These are phyloP conservation scores for Silybum marianum DNA, from an alignment of 129 eudicot genomes.

Conservation along the genomic window DNA sequence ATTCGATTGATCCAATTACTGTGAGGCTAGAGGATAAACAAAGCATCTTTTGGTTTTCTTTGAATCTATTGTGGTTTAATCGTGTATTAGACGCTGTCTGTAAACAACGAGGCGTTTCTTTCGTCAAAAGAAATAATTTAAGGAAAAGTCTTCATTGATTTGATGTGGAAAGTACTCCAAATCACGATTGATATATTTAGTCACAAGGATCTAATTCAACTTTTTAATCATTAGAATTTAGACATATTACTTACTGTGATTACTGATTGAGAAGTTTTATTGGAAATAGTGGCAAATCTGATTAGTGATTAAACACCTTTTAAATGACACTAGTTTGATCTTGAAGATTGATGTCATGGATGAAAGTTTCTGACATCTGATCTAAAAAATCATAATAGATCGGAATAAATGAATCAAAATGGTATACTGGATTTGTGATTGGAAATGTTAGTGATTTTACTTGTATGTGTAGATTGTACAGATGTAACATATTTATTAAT, in stretches of 20 bases:
- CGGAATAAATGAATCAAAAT: neutral
- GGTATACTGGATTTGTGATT: neutral
- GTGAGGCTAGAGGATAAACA: constrained; percentile 3
- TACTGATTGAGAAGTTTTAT: neutral
- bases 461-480: neutral
- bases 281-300: neutral
- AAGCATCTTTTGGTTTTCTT: neutral
- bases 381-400: neutral
- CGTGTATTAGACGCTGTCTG: constrained; percentile 6
- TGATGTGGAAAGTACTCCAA: neutral
- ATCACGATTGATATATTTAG: constrained; percentile 21
- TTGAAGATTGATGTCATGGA: neutral
- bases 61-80: neutral
- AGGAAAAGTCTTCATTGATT: neutral
- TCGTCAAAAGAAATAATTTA: neutral
- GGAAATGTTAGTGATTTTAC: constrained; percentile 2
- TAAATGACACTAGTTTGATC: constrained; percentile 3
- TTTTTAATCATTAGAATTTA: neutral
- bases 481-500: neutral
- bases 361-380: neutral
- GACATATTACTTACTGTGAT: neutral
- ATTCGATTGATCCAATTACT: constrained; percentile 9
- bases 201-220: constrained; percentile 2
- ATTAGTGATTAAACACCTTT: neutral
- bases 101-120: neutral